These are phyloP conservation scores for Pleurozium schreberi DNA, from an alignment of 225 moss, liverwort and hornwort species.

Conservation along the genomic window DNA sequence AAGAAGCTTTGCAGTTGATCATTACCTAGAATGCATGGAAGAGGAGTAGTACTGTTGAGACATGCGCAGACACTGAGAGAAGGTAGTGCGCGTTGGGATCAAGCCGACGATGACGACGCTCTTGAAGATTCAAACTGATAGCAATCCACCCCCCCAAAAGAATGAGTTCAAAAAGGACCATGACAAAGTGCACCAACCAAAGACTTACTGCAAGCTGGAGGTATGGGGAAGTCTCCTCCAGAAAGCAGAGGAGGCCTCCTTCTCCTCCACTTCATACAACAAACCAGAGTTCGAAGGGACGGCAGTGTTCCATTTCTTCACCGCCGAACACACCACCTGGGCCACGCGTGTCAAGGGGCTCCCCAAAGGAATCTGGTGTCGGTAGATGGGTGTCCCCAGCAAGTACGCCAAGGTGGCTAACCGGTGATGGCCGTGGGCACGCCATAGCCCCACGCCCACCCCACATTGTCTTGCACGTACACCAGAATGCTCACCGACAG, in stretches of 20 bases:
- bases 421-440: conserved; percentile 72
- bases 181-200: background rate
- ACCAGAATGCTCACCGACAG: conserved; percentile 91
- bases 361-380: conserved; percentile 66
- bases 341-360: conserved; percentile 85
- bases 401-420: conserved; percentile 60
- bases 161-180: background rate
- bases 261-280: conserved; percentile 74
- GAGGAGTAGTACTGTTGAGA: conserved; percentile 1
- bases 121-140: conserved; percentile 21
- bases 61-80: conserved; percentile 8
- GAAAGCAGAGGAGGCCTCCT: conserved; percentile 39
- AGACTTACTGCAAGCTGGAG: conserved; percentile 61
- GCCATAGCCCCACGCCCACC: conserved; percentile 93
- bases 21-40: conserved; percentile 30
- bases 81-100: conserved; percentile 3
- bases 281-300: conserved; percentile 42
- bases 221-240: conserved; percentile 62
- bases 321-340: conserved; percentile 63
- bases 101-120: conserved; percentile 4
- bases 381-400: conserved; percentile 64
- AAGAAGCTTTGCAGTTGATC: conserved; percentile 4
- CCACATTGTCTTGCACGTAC: conserved; percentile 75
- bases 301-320: conserved; percentile 49
- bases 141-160: background rate